phyloP scores from a whole-genome alignment of 306 rosid species.

The Acacia acuminata region DNA sequence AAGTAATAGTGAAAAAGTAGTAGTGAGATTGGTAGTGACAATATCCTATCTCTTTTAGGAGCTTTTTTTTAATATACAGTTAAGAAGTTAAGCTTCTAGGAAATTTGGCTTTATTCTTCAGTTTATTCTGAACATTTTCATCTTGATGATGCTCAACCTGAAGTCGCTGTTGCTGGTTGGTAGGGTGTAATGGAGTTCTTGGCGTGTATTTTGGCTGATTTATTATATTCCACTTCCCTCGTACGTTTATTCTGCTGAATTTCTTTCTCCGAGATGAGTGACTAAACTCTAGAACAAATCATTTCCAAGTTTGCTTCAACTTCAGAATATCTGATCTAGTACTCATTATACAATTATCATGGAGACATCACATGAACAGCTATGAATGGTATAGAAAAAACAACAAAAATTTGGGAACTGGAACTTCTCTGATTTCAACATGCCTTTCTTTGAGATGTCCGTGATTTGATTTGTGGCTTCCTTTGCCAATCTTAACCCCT shows the following conservation, averaged over 20 bases:
- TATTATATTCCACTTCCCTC: conserved; percentile 8
- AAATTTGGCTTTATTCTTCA: not conserved
- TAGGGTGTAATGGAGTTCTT: not conserved
- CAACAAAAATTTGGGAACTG: not conserved
- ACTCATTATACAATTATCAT: not conserved
- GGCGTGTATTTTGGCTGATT: conserved; percentile 1
- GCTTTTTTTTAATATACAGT: not conserved
- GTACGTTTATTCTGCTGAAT: not conserved
- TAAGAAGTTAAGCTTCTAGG: conserved; percentile 7
- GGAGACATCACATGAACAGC: not conserved
- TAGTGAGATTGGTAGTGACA: too few species aligned
- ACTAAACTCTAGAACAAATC: not conserved
- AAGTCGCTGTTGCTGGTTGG: conserved; percentile 8
- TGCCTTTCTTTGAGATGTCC: not conserved
- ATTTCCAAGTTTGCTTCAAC: not conserved
- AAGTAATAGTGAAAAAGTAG: too few species aligned
- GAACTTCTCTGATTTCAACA: not conserved
- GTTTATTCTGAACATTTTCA: conserved; percentile 3
- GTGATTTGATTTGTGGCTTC: not conserved
- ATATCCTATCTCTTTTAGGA: too few species aligned
- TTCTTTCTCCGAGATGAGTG: not conserved
- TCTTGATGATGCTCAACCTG: not conserved
- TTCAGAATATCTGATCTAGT: not conserved
- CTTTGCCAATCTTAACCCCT: not conserved
- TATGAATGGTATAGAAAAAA: not conserved